phyloP scores from a whole-genome alignment of 805 yeast genomes.

The Wickerhamomyces alni region DNA sequence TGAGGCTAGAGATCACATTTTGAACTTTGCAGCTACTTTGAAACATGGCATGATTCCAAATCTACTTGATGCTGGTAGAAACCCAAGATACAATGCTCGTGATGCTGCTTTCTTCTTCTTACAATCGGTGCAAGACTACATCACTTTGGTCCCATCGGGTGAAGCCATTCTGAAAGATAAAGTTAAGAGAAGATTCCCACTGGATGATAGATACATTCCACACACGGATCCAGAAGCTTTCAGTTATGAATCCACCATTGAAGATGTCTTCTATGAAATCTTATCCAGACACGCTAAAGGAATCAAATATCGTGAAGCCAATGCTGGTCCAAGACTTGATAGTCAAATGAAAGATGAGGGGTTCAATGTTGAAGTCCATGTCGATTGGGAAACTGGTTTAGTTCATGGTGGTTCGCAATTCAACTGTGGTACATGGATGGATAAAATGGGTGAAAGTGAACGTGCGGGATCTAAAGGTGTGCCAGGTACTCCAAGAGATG shows the following conservation, averaged over 20 bases:
- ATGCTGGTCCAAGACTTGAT: conserved; percentile 86
- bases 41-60: conserved; percentile 96
- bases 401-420: conserved; percentile 86
- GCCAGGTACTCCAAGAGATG: conserved; percentile 98
- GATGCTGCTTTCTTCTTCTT: conserved; percentile 96
- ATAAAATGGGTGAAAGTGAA: conserved; percentile 94
- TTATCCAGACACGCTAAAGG: conserved; percentile 86
- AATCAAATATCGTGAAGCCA: conserved; percentile 84
- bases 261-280: conserved; percentile 78
- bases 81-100: conserved; percentile 92
- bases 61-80: conserved; percentile 83
- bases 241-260: conserved; percentile 58
- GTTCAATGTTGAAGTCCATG: conserved; percentile 71
- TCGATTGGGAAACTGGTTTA: conserved; percentile 88
- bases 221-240: conserved; percentile 72
- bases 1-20: conserved; percentile 74
- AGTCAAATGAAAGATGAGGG: conserved; percentile 92
- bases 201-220: conserved; percentile 74
- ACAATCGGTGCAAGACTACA: conserved; percentile 84
- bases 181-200: conserved; percentile 81
- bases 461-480: conserved; percentile 80
- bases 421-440: conserved; percentile 99
- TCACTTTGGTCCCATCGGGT: conserved; percentile 64
- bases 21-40: conserved; percentile 83
- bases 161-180: conserved; percentile 56